These are phyloP conservation scores for Xylona heveae DNA, from an alignment of 495 filamentous ascomycete genomes.

Conservation along the genomic window DNA sequence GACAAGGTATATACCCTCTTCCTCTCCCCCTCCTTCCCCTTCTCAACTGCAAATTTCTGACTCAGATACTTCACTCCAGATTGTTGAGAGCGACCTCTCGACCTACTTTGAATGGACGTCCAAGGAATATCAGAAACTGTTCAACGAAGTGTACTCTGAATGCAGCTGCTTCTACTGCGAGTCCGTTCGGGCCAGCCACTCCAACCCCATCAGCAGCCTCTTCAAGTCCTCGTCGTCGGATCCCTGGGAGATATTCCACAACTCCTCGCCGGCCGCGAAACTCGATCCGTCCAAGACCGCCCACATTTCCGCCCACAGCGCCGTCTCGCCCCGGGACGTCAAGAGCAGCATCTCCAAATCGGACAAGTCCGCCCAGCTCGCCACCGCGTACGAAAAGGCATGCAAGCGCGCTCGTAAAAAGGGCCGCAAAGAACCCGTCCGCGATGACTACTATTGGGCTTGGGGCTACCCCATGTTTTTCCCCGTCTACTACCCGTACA, in stretches of 20 bases:
- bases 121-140: conserved; percentile 41
- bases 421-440: conserved; percentile 24
- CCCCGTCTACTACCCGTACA: conserved; percentile 30
- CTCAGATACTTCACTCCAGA: no score
- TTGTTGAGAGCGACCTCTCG: conserved; percentile 39
- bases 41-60: no score
- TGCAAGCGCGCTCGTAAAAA: conserved; percentile 38
- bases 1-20: no score
- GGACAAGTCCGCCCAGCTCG: conserved; percentile 15
- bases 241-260: conserved; percentile 15
- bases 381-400: conserved; percentile 38
- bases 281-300: conserved; percentile 34
- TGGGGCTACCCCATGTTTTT: conserved; percentile 29
- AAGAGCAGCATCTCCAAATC: conserved; percentile 10
- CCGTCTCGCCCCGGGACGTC: conserved; percentile 18
- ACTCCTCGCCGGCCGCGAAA: conserved; percentile 30
- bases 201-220: conserved; percentile 17
- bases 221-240: conserved; percentile 8
- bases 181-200: conserved; percentile 42
- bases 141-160: conserved; percentile 47
- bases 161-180: conserved; percentile 91
- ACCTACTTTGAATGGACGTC: conserved; percentile 54
- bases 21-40: no score
- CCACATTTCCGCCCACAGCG: conserved; percentile 56
- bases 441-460: conserved; percentile 28